Conservation (phyloP, 352 stramenopile species). For the Phytophthora hybrid region DNA sequence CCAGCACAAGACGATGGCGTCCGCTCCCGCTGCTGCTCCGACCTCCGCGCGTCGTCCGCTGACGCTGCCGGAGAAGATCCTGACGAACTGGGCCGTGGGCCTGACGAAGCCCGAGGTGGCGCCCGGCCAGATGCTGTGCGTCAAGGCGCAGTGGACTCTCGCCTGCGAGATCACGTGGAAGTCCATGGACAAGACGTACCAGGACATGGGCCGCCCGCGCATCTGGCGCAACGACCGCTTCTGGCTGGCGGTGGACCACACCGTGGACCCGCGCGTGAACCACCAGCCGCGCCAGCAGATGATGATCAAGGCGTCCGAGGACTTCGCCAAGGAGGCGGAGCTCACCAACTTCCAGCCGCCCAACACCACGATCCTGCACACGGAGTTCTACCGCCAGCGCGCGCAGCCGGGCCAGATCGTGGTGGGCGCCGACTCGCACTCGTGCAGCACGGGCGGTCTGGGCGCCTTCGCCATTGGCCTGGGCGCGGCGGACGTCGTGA, state of each 20-base stretch:
- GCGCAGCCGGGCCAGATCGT: slow-evolving; percentile 87
- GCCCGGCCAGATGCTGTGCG: slow-evolving; percentile 83
- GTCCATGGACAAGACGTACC: slow-evolving; percentile 91
- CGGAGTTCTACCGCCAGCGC: slow-evolving; percentile 88
- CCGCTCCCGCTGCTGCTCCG: slow-evolving; percentile 2
- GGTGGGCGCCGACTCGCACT: slow-evolving; percentile 84
- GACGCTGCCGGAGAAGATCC: slow-evolving; percentile 86
- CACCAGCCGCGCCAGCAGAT: slow-evolving; percentile 84
- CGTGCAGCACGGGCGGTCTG: slow-evolving; percentile 77
- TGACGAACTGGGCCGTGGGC: slow-evolving; percentile 78
- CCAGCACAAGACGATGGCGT: slow-evolving; percentile 21
- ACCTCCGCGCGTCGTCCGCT: slow-evolving; percentile 58
- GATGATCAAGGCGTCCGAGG: slow-evolving; percentile 88
- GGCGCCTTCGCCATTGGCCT: slow-evolving; percentile 84
- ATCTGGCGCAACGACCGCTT: slow-evolving; percentile 90
- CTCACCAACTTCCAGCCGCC: slow-evolving; percentile 87
- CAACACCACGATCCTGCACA: slow-evolving; percentile 90
- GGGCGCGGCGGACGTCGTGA: slow-evolving; percentile 82
- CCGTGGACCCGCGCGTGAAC: slow-evolving; percentile 86
- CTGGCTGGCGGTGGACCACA: slow-evolving; percentile 89
- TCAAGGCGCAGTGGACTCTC: slow-evolving; percentile 87
- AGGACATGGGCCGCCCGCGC: slow-evolving; percentile 84
- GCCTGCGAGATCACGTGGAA: slow-evolving; percentile 91
- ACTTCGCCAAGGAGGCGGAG: slow-evolving; percentile 83
- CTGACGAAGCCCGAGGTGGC: slow-evolving; percentile 69